phyloP scores from a whole-genome alignment of 2,329 filamentous ascomycete genomes.

The Penicillium sp. region DNA sequence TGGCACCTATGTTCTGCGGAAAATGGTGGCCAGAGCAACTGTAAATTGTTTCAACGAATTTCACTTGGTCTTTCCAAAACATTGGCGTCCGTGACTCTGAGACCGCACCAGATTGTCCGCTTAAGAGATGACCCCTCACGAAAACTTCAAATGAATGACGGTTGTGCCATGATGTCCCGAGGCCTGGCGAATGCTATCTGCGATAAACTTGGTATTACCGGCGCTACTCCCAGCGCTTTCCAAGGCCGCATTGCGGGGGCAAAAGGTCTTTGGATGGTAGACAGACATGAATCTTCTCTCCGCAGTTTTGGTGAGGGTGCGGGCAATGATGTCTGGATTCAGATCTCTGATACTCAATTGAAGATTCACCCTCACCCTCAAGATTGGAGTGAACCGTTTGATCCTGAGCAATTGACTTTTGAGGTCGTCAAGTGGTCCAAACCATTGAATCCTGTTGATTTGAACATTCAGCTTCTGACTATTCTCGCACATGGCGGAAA shows the following conservation, averaged over 20 bases:
- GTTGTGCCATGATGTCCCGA: constrained; percentile 60
- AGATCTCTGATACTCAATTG: constrained; percentile 60
- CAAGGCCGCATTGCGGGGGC: constrained; percentile 63
- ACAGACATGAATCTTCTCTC: constrained; percentile 40
- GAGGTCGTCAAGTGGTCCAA: constrained; percentile 58
- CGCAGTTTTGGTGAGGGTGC: constrained; percentile 12
- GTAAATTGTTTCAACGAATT: constrained; percentile 52
- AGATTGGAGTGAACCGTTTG: constrained; percentile 37
- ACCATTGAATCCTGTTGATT: constrained; percentile 46
- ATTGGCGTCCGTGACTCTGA: constrained; percentile 42
- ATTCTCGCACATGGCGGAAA: constrained; percentile 60
- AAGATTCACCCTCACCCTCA: constrained; percentile 56
- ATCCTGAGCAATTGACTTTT: constrained; percentile 57
- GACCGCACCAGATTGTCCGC: constrained; percentile 43
- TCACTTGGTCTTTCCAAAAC: constrained; percentile 51
- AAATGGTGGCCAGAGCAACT: constrained; percentile 45
- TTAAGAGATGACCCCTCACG: constrained; percentile 32
- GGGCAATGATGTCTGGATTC: constrained; percentile 54
- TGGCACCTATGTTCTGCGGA: constrained; percentile 49
- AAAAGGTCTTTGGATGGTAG: constrained; percentile 65
- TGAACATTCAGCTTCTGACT: constrained; percentile 60
- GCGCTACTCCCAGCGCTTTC: constrained; percentile 54
- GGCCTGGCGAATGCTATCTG: constrained; percentile 54
- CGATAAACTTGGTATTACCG: constrained; percentile 45
- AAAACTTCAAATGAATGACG: constrained; percentile 51